Conservation (phyloP, 768 basidiomycete genomes). For the Kockovaella imperatae region DNA sequence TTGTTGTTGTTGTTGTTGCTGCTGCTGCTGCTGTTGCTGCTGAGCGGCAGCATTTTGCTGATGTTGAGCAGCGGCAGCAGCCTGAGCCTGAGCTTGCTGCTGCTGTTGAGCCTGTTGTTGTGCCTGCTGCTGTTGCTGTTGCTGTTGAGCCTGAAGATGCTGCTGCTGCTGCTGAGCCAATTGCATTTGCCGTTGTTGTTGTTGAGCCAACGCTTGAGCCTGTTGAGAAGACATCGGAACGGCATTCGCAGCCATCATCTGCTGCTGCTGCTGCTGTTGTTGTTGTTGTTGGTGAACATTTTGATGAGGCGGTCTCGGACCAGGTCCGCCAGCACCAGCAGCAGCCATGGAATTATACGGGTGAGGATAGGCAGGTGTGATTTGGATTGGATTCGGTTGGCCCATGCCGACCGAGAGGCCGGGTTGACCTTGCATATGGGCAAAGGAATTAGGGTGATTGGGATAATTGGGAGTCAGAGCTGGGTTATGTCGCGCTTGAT, state of each 20-base stretch:
- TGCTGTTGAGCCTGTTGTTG: slow-evolving; percentile 15
- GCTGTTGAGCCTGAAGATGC: slow-evolving; percentile 12
- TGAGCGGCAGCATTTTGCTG: slow-evolving; percentile 2
- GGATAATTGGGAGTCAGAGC: neutral
- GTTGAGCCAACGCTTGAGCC: slow-evolving; percentile 3
- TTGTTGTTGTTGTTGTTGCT: slow-evolving; percentile 3
- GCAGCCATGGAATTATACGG: neutral
- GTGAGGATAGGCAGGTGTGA: neutral
- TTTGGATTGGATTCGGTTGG: slow-evolving; percentile 3
- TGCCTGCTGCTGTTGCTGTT: slow-evolving; percentile 16
- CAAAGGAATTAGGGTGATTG: slow-evolving; percentile 1
- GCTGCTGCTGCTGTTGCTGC: slow-evolving; percentile 13
- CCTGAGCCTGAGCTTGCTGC: neutral
- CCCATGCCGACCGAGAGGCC: slow-evolving; percentile 2
- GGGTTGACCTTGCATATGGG: slow-evolving; percentile 17
- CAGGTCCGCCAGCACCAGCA: no score
- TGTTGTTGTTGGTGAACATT: no score
- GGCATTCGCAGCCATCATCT: slow-evolving; percentile 1
- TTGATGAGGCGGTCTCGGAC: no score
- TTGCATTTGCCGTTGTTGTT: slow-evolving; percentile 7
- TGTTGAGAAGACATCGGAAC: slow-evolving; percentile 25
- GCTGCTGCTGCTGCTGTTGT: neutral
- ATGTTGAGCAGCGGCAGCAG: neutral
- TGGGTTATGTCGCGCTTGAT: slow-evolving; percentile 6
- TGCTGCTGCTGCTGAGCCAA: slow-evolving; percentile 5